Evolutionary conservation across 2,329 filamentous ascomycete genomes (phyloP), one percentile per base, ranked within the genome.

Genomic region (Neonectria neomacrospora): DNA sequence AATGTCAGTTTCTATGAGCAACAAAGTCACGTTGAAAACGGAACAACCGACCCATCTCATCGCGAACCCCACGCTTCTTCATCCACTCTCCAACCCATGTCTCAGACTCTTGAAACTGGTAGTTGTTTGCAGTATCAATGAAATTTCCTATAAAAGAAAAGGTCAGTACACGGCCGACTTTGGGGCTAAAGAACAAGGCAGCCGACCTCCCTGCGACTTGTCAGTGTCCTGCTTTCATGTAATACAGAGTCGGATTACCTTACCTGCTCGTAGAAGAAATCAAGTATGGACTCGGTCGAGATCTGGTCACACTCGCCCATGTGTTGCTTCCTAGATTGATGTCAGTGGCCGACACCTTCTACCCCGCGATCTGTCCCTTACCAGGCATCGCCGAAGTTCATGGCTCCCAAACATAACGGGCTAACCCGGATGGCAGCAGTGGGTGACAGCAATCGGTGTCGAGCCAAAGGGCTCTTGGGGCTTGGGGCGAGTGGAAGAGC

Each of bases 31-130:
- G 3, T 12, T 3, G 22, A 32, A 32, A 10, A 10, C 54, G n/a
- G 28, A 5, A 11, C 18, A 12, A 73, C 80, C 63, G 70, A 85
- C 83, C 81, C 76, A 93, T 86, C 73, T 91, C 81, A 68, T 91
- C 89, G 23, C 91, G 85, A 63, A 86, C 86, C n/a, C 83, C 81
- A 10, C 88, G 84, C 64, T 83, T 83, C 70, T 83, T 81, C 87
- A 91, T 90, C 89, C 90, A 93, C 68, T 90, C 88, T 37, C 90
- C 90, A 60, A 93, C 80, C 86, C 89, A 90, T 55, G 72, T 76
- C 76, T 92, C 90, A 1, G 86, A 86, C 74, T 91, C 83, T 63
- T 81, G 82, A 58, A 81, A 78, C 69, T 91, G 89, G 77, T 92
- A 92, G 75, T 89, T 89, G 78, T 88, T 90, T 62, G 89, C 73